Evolutionary conservation across 768 basidiomycete species (phyloP), one percentile per base, ranked within the genome.

Genomic region (Pleurotus citrinopileatus): DNA sequence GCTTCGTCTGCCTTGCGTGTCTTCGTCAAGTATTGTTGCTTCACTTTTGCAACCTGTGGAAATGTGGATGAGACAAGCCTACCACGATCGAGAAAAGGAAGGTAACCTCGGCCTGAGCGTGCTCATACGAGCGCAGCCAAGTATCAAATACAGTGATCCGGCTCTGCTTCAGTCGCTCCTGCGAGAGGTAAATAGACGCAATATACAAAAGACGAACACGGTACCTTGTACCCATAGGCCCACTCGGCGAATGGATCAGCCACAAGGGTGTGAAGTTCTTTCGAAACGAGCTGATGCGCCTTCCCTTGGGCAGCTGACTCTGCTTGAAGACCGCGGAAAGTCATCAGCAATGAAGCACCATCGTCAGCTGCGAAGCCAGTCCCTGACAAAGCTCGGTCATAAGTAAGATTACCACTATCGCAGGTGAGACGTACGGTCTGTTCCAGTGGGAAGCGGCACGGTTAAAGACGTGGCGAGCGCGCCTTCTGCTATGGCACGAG

Each of bases 1-100:
- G 88, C 87, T 64, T 97, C 94, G 61, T 97, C 94, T 13, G 94
- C 94, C 36, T 82, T 81, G 52, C 91, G 82, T 0, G 82, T 86
- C 68, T 94, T 96, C 27, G 77, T 69, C 9, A 91, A 67, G 64
- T 96, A 96, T 52, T 82, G 76, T 48, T 85, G 79, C 70, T 90
- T 93, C 58, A 94, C 70, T 68, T 87, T 87, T 38, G 75, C 66
- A 4, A 91, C 87, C 58, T 59, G 27, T n/a, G 26, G 47, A 23
- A 10, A 32, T 15, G 29, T 50, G 13, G 50, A 19, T 20, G 20
- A 2, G 22, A 23, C 23, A 43, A 26, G 22, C 17, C 15, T 29
- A 22, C 17, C 17, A 32, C 13, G n/a, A 19, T 19, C 13, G 3
- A 3, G 19, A 40, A 4, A n/a, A 26, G n/a, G 2, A 12, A 55